These are phyloP conservation scores for Hordeum pubiflorum DNA, from an alignment of 202 grass and related monocot genomes.

Conservation along the genomic window DNA sequence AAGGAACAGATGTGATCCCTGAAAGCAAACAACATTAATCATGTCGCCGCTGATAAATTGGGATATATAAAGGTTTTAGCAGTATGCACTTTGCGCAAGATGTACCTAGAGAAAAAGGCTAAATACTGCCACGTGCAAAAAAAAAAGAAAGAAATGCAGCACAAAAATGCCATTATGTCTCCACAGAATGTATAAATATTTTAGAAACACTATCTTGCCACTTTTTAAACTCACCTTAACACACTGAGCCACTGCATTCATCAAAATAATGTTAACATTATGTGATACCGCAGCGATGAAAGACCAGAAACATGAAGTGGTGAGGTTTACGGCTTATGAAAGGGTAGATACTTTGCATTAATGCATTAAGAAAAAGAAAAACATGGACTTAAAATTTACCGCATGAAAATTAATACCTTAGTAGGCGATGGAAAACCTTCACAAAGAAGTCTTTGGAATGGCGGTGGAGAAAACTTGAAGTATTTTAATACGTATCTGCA, in stretches of 20 bases:
- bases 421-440: constrained; percentile 23
- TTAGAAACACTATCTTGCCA: not conserved
- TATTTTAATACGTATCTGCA: constrained; percentile 62
- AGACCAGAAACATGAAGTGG: too few species aligned
- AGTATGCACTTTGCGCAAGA: not conserved
- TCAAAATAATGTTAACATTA: not conserved
- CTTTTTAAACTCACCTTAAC: not conserved
- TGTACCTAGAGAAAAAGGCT: not conserved
- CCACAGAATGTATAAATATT: not conserved
- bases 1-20: constrained; percentile 58
- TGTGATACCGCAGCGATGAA: too few species aligned
- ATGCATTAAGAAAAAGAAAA: too few species aligned
- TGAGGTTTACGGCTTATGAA: too few species aligned
- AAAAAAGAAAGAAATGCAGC: not conserved
- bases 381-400: not conserved
- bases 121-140: not conserved
- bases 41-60: constrained; percentile 8
- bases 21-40: constrained; percentile 19
- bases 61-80: not conserved
- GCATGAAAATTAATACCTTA: constrained; percentile 42
- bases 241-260: not conserved
- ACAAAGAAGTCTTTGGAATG: constrained; percentile 53
- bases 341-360: too few species aligned
- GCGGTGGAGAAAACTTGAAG: constrained; percentile 74
- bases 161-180: not conserved